Percentiles rank a stretch among this genome's conserved stretches.
Conservation (phyloP, 2,329 filamentous ascomycete genomes). For the Plectosphaerella cucumerina region DNA sequence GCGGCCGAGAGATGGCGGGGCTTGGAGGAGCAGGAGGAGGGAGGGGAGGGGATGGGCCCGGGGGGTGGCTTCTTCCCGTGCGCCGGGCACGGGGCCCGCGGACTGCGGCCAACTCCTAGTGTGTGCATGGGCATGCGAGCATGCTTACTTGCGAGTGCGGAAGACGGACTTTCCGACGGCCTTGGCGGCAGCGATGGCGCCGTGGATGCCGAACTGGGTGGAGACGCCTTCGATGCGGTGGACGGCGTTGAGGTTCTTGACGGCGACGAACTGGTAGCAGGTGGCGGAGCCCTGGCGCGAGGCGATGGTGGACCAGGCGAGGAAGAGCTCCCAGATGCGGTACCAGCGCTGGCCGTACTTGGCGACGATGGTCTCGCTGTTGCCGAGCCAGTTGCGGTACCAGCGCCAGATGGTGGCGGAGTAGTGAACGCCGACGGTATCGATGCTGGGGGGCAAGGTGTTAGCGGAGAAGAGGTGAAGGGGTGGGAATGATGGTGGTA, state of each 20-base stretch:
- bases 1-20: too few relatives aligned
- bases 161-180: conserved; percentile 14
- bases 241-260: conserved; percentile 87
- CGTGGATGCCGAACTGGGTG: conserved; percentile 64
- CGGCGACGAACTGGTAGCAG: conserved; percentile 80
- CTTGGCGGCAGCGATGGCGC: conserved; percentile 43
- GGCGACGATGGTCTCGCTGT: conserved; percentile 84
- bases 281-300: conserved; percentile 80
- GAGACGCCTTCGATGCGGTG: conserved; percentile 74
- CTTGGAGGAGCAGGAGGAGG: too few relatives aligned
- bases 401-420: conserved; percentile 95
- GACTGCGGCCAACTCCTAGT: too few relatives aligned
- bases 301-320: conserved; percentile 78
- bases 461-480: not conserved
- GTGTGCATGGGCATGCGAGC: too few relatives aligned
- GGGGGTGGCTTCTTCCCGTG: too few relatives aligned
- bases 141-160: not conserved
- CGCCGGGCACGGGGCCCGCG: too few relatives aligned
- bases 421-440: conserved; percentile 96
- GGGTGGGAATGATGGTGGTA: not conserved
- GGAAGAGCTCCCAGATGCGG: conserved; percentile 92
- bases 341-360: conserved; percentile 97
- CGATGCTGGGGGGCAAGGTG: conserved; percentile 42
- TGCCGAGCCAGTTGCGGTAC: conserved; percentile 98
- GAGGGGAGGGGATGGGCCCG: too few relatives aligned